These are phyloP conservation scores for Pseudogymnoascus sp. DNA, from an alignment of 2,329 filamentous ascomycete species.

Conservation along the genomic window DNA sequence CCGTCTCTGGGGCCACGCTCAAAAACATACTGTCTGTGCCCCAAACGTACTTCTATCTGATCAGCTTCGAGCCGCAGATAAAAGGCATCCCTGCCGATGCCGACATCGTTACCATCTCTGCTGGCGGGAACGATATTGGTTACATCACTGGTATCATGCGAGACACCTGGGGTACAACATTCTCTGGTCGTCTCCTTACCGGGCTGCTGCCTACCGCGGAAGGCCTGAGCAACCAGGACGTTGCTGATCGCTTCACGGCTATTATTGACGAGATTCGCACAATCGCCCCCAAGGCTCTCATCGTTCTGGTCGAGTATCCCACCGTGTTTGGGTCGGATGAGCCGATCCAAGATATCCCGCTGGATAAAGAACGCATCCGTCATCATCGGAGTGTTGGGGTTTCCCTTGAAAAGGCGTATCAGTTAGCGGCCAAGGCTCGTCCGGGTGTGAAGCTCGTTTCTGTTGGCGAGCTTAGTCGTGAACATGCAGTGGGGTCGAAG, in stretches of 20 bases:
- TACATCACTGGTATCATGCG: conserved; percentile 30
- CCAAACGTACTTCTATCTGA: conserved; percentile 21
- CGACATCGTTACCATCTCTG: conserved; percentile 31
- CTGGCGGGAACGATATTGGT: conserved; percentile 33
- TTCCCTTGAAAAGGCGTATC: background rate
- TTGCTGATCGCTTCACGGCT: conserved; percentile 4
- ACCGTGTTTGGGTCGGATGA: background rate
- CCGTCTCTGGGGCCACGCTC: conserved; percentile 32
- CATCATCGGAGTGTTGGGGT: background rate
- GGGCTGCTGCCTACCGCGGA: background rate
- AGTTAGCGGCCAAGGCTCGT: background rate
- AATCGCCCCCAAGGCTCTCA: background rate
- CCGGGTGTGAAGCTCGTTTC: background rate
- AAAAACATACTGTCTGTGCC: conserved; percentile 30
- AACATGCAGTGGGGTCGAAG: background rate
- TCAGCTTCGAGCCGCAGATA: conserved; percentile 30
- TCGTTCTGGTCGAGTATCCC: background rate
- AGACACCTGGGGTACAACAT: conserved; percentile 21
- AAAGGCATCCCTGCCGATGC: conserved; percentile 26
- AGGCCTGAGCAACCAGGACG: background rate
- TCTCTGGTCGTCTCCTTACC: background rate
- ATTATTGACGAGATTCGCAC: conserved; percentile 6
- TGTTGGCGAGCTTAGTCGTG: background rate
- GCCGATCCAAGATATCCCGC: background rate
- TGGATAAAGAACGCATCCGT: background rate